These are phyloP conservation scores for Porodaedalea pini DNA, from an alignment of 1,284 basidiomycete genomes.

Conservation along the genomic window DNA sequence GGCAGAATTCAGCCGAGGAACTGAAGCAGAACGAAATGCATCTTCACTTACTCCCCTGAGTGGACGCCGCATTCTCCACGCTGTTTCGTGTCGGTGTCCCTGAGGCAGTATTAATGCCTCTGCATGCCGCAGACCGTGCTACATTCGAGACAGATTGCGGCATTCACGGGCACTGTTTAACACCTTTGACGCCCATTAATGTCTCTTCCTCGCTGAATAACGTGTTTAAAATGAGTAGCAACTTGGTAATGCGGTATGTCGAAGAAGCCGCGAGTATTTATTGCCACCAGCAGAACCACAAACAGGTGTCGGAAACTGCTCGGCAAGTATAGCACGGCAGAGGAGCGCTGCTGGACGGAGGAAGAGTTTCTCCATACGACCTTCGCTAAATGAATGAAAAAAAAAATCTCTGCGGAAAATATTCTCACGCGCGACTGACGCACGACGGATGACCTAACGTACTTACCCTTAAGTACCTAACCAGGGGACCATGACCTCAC, in stretches of 20 bases:
- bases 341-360: conserved; percentile 88
- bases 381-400: conserved; percentile 76
- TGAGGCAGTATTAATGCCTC: conserved; percentile 92
- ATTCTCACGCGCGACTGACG: conserved; percentile 77
- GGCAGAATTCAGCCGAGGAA: conserved; percentile 11
- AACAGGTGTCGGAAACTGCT: conserved; percentile 51
- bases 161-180: conserved; percentile 76
- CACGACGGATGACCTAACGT: too few species aligned
- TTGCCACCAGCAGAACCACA: conserved; percentile 38
- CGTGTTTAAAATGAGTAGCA: conserved; percentile 82
- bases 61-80: conserved; percentile 94
- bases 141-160: conserved; percentile 91
- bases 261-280: conserved; percentile 78
- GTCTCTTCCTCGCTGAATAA: conserved; percentile 73
- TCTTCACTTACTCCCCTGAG: conserved; percentile 77
- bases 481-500: too few species aligned
- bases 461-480: too few species aligned
- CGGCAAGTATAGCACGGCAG: conserved; percentile 71
- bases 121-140: conserved; percentile 88
- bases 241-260: conserved; percentile 78
- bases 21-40: conserved; percentile 8
- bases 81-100: conserved; percentile 61
- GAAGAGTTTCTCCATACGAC: conserved; percentile 85
- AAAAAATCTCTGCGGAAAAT: conserved; percentile 69
- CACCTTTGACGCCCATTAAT: conserved; percentile 75